A percentile compares a stretch with the other conserved stretches of the same genome.
Evolutionary conservation across 495 filamentous ascomycete species (phyloP).

Genomic region (Immersiella caudata): DNA sequence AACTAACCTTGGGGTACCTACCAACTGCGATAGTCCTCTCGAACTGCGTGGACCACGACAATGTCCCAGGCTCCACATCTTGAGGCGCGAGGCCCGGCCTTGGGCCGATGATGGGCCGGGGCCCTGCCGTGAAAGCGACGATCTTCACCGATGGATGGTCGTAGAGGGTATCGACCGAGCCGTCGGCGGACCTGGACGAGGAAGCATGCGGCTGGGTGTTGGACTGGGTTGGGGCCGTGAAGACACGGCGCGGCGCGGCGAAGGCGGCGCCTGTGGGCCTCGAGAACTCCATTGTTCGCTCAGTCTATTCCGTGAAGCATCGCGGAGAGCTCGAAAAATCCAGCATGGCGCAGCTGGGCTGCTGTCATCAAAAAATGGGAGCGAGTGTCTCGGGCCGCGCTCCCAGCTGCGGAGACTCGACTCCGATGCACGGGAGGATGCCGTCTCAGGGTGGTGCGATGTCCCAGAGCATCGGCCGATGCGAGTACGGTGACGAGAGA

Average conservation of each 20-base stretch:
- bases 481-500: not conserved
- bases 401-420: conserved; percentile 1
- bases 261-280: conserved; percentile 32
- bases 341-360: conserved; percentile 8
- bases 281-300: conserved; percentile 34
- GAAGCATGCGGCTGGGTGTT: conserved; percentile 28
- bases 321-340: conserved; percentile 7
- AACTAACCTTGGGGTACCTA: conserved; percentile 38
- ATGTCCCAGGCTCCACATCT: conserved; percentile 54
- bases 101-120: conserved; percentile 41
- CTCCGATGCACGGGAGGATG: not conserved
- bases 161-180: conserved; percentile 69
- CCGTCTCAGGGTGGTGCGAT: conserved; percentile 26
- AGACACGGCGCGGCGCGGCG: conserved; percentile 44
- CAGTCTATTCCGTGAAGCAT: conserved; percentile 29
- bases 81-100: conserved; percentile 41
- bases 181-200: conserved; percentile 31
- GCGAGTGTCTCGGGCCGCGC: conserved; percentile 4
- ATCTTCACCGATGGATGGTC: conserved; percentile 67
- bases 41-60: conserved; percentile 73
- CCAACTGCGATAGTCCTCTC: conserved; percentile 82
- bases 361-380: conserved; percentile 7
- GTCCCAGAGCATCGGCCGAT: conserved; percentile 6
- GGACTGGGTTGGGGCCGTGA: conserved; percentile 41
- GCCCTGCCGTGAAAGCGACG: conserved; percentile 62